Evolutionary conservation across 2,329 filamentous ascomycete species (phyloP).

Genomic region (Diaporthe humulicola): DNA sequence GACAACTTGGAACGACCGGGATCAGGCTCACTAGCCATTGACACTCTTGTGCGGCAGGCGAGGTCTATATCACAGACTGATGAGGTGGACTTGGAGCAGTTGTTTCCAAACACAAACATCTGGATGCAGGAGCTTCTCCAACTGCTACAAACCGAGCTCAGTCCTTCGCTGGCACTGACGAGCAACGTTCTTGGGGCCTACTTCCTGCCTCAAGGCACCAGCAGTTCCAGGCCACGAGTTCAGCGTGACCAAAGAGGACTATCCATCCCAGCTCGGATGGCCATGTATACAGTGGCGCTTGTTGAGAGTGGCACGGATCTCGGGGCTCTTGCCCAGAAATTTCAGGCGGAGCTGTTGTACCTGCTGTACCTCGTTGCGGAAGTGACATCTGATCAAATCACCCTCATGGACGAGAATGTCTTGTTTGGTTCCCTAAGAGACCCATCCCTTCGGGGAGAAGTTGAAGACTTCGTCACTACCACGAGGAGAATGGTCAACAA

Average conservation of each 20-base stretch:
- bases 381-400: conserved; percentile 68
- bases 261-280: conserved; percentile 81
- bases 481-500: conserved; percentile 54
- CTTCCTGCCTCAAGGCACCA: conserved; percentile 62
- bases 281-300: conserved; percentile 75
- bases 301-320: conserved; percentile 59
- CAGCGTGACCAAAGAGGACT: conserved; percentile 76
- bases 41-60: conserved; percentile 66
- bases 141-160: conserved; percentile 66
- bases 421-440: conserved; percentile 61
- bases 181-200: conserved; percentile 79
- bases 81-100: conserved; percentile 52
- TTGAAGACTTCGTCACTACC: conserved; percentile 59
- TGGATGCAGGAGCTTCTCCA: conserved; percentile 76
- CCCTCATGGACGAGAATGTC: conserved; percentile 56
- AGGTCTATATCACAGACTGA: conserved; percentile 54
- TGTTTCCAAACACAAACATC: conserved; percentile 73
- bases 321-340: conserved; percentile 54
- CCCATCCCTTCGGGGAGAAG: conserved; percentile 52
- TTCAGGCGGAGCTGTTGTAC: conserved; percentile 65
- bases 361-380: conserved; percentile 64
- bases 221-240: conserved; percentile 37
- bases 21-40: conserved; percentile 64
- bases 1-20: conserved; percentile 65
- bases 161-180: conserved; percentile 78